These are phyloP conservation scores for Salix dunnii DNA, from an alignment of 345 rosid species.

Conservation along the genomic window DNA sequence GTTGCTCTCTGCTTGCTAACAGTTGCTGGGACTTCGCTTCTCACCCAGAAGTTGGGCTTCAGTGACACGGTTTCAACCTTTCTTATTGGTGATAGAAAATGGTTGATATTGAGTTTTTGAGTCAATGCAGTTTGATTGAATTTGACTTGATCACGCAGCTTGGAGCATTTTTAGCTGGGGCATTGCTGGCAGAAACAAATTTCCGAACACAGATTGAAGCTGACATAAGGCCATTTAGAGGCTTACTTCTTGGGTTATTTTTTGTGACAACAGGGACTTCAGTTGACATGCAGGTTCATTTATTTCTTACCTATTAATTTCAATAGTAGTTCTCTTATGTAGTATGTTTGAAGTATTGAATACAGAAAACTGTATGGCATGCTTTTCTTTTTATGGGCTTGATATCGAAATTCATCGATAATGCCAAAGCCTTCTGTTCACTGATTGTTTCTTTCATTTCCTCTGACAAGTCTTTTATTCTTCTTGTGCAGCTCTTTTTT, in stretches of 20 bases:
- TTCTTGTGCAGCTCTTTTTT: constrained; percentile 57
- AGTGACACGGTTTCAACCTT: constrained; percentile 74
- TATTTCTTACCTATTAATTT: background rate
- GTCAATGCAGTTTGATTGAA: constrained; percentile 10
- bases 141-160: constrained; percentile 48
- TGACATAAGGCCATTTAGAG: constrained; percentile 96
- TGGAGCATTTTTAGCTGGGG: constrained; percentile 98
- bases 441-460: constrained; percentile 3
- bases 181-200: constrained; percentile 91
- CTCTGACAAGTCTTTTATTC: constrained; percentile 8
- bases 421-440: background rate
- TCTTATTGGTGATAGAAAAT: constrained; percentile 4
- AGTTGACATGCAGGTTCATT: constrained; percentile 77
- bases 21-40: constrained; percentile 88
- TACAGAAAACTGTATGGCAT: no score
- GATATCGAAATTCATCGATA: background rate
- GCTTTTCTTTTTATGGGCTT: background rate
- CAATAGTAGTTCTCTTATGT: background rate
- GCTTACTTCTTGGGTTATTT: constrained; percentile 90
- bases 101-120: constrained; percentile 8
- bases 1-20: constrained; percentile 93
- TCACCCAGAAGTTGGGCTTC: constrained; percentile 88
- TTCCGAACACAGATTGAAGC: constrained; percentile 97
- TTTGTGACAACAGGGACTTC: constrained; percentile 96
- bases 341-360: no score